phyloP scores from a whole-genome alignment of 345 rosid genomes.

The Isatis tinctoria region DNA sequence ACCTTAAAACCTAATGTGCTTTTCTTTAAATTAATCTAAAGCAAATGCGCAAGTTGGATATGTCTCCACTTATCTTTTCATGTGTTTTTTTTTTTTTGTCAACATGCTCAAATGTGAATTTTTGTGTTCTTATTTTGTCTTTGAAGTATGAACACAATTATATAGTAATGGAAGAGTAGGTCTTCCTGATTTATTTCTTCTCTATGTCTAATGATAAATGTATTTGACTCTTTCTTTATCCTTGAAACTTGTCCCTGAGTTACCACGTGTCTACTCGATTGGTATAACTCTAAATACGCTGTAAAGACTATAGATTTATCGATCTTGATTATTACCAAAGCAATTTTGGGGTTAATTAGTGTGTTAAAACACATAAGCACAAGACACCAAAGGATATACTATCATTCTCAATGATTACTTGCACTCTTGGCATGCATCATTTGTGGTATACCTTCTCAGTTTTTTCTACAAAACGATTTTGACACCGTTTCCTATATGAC shows the following conservation, averaged over 20 bases:
- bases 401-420: constrained; percentile 18
- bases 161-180: constrained; percentile 6
- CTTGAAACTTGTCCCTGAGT: constrained; percentile 30
- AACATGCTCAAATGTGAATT: constrained; percentile 11
- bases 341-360: not conserved
- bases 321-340: constrained; percentile 1
- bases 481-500: not conserved
- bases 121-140: constrained; percentile 8
- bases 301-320: not conserved
- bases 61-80: constrained; percentile 32
- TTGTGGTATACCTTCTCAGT: constrained; percentile 11
- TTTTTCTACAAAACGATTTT: not conserved
- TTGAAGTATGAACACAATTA: constrained; percentile 22
- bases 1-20: constrained; percentile 37
- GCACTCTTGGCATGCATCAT: constrained; percentile 24
- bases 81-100: constrained; percentile 25
- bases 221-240: constrained; percentile 20
- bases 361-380: not conserved
- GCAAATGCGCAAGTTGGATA: constrained; percentile 35
- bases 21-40: constrained; percentile 10
- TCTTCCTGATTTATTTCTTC: not conserved
- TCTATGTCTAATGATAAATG: constrained; percentile 5
- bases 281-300: not conserved
- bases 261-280: constrained; percentile 25
- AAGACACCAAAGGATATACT: constrained; percentile 6